phyloP scores from a whole-genome alignment of 2,329 filamentous ascomycete species.

The Phaeophleospora eucalypticola region DNA sequence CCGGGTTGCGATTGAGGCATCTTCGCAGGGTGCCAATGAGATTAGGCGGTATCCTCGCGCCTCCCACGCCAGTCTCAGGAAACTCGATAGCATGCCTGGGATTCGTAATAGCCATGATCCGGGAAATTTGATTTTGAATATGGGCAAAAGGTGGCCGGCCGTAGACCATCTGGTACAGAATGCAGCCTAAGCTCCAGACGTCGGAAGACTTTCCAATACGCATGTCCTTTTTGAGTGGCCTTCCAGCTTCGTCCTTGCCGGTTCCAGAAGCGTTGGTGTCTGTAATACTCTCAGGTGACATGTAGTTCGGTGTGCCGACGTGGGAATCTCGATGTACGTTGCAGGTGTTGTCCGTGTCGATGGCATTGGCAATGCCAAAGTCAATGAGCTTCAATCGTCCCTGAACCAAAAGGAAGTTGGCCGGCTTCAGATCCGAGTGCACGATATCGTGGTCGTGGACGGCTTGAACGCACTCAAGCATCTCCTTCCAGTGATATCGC shows the following conservation, averaged over 20 bases:
- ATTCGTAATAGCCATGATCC: conserved; percentile 83
- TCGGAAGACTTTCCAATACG: conserved; percentile 94
- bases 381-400: conserved; percentile 93
- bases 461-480: conserved; percentile 89
- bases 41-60: conserved; percentile 51
- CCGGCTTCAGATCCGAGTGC: conserved; percentile 93
- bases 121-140: conserved; percentile 78
- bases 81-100: conserved; percentile 70
- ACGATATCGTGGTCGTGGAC: conserved; percentile 91
- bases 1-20: conserved; percentile 57
- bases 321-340: conserved; percentile 96
- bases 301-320: conserved; percentile 96
- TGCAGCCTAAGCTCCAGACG: conserved; percentile 93
- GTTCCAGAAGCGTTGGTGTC: conserved; percentile 65
- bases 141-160: conserved; percentile 94
- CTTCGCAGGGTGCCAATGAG: conserved; percentile 54
- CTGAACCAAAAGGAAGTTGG: conserved; percentile 91
- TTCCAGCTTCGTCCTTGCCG: conserved; percentile 41
- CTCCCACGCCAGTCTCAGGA: conserved; percentile 65
- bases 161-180: conserved; percentile 97
- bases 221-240: conserved; percentile 68
- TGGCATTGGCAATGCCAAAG: conserved; percentile 97
- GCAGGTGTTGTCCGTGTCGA: conserved; percentile 90
- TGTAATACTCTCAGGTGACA: conserved; percentile 91
- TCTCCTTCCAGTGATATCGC: conserved; percentile 98